phyloP scores from a whole-genome alignment of 2,329 filamentous ascomycete species.

The Alternaria gansuensis region DNA sequence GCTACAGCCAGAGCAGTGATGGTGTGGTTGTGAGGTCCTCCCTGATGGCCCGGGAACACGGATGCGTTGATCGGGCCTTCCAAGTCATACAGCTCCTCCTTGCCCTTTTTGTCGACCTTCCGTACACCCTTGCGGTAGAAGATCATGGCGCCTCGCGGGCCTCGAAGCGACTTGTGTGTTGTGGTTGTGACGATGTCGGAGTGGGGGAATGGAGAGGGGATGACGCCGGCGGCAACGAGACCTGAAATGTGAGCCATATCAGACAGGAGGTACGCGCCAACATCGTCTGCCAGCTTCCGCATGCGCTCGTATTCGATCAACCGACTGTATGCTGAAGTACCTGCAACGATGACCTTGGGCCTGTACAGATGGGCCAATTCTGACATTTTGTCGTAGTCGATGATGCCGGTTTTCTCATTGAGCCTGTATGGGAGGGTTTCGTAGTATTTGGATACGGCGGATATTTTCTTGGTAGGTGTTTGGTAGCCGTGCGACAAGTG shows the following conservation, averaged over 20 bases:
- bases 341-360: slow-evolving; percentile 94
- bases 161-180: slow-evolving; percentile 98
- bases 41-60: slow-evolving; percentile 98
- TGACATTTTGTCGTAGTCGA: slow-evolving; percentile 94
- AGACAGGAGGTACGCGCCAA: slow-evolving; percentile 92
- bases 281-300: slow-evolving; percentile 92
- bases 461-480: slow-evolving; percentile 84
- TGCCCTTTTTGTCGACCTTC: slow-evolving; percentile 86
- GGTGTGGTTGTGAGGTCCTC: slow-evolving; percentile 98
- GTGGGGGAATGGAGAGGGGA: slow-evolving; percentile 89
- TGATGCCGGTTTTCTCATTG: slow-evolving; percentile 87
- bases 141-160: slow-evolving; percentile 98
- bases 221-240: slow-evolving; percentile 89
- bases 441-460: slow-evolving; percentile 97
- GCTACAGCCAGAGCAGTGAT: slow-evolving; percentile 97
- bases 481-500: slow-evolving; percentile 98
- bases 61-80: slow-evolving; percentile 98
- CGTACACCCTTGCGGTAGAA: slow-evolving; percentile 99
- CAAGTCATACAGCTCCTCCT: slow-evolving; percentile 92
- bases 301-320: slow-evolving; percentile 97
- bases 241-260: slow-evolving; percentile 99
- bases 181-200: slow-evolving; percentile 98
- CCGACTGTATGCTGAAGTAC: slow-evolving; percentile 97
- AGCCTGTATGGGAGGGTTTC: slow-evolving; percentile 98
- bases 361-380: slow-evolving; percentile 91